These are phyloP conservation scores for Nannochloris sp. DNA, from an alignment of 139 green algal genomes.

Conservation along the genomic window DNA sequence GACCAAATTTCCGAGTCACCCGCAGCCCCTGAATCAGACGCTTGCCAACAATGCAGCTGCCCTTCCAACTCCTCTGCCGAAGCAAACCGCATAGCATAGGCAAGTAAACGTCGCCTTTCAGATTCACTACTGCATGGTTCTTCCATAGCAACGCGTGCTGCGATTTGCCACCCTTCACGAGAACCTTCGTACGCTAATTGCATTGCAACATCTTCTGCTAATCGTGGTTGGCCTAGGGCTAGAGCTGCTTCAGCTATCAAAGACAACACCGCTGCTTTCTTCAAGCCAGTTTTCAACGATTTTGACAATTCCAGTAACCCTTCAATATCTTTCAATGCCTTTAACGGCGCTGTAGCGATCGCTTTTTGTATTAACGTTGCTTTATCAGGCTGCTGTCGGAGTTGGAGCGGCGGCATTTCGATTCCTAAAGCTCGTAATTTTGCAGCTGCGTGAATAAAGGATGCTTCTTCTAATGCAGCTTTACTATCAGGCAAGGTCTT, in stretches of 20 bases:
- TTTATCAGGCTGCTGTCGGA: constrained; percentile 16
- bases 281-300: not conserved
- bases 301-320: not conserved
- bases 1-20: not conserved
- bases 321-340: not conserved
- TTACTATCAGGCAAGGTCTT: constrained; percentile 14
- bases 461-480: constrained; percentile 4
- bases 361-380: not conserved
- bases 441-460: not conserved
- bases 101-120: not conserved
- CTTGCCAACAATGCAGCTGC: not conserved
- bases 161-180: not conserved
- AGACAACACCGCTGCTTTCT: not conserved
- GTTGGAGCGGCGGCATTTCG: constrained; percentile 12
- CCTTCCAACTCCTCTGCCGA: not conserved
- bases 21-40: not conserved
- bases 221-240: not conserved
- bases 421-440: constrained; percentile 14
- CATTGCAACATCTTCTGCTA: not conserved
- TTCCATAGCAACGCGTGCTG: not conserved
- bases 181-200: not conserved
- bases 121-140: not conserved
- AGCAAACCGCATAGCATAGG: not conserved
- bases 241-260: not conserved
- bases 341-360: not conserved